phyloP scores from a whole-genome alignment of 2,329 filamentous ascomycete genomes.

The Claviceps sp. region DNA sequence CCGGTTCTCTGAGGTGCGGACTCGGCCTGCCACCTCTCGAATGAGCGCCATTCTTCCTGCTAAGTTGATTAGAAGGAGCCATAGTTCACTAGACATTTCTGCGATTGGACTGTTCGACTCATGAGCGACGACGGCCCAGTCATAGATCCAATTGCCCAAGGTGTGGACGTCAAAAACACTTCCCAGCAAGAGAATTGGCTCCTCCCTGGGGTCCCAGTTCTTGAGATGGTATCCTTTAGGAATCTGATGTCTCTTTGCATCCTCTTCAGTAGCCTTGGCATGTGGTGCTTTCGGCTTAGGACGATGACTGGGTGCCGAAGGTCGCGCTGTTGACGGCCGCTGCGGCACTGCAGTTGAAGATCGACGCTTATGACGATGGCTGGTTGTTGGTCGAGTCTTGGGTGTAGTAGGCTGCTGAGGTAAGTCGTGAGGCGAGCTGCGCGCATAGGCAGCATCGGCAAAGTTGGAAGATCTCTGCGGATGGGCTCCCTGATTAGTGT shows the following conservation, averaged over 20 bases:
- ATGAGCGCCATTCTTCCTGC: slow-evolving; percentile 88
- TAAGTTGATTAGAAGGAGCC: slow-evolving; percentile 87
- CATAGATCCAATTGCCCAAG: slow-evolving; percentile 97
- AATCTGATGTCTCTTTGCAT: slow-evolving; percentile 57
- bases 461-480: slow-evolving; percentile 31
- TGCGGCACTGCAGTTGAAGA: slow-evolving; percentile 36
- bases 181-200: slow-evolving; percentile 85
- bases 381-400: slow-evolving; percentile 25
- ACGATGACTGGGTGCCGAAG: slow-evolving; percentile 18
- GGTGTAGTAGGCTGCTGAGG: slow-evolving; percentile 22
- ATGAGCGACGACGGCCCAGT: slow-evolving; percentile 92
- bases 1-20: slow-evolving; percentile 58
- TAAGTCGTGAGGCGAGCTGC: slow-evolving; percentile 27
- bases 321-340: slow-evolving; percentile 39
- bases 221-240: slow-evolving; percentile 87
- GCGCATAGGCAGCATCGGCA: slow-evolving; percentile 23
- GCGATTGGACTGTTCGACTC: slow-evolving; percentile 71
- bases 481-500: slow-evolving; percentile 46
- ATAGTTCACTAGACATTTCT: slow-evolving; percentile 86
- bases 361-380: slow-evolving; percentile 31
- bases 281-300: slow-evolving; percentile 20
- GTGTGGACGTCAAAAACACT: slow-evolving; percentile 97
- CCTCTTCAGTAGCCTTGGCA: slow-evolving; percentile 42
- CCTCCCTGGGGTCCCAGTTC: slow-evolving; percentile 93
- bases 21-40: slow-evolving; percentile 60